Base-by-base conservation (phyloP, 2,329 filamentous ascomycete genomes). In the Gremmenia infestans region DNA sequence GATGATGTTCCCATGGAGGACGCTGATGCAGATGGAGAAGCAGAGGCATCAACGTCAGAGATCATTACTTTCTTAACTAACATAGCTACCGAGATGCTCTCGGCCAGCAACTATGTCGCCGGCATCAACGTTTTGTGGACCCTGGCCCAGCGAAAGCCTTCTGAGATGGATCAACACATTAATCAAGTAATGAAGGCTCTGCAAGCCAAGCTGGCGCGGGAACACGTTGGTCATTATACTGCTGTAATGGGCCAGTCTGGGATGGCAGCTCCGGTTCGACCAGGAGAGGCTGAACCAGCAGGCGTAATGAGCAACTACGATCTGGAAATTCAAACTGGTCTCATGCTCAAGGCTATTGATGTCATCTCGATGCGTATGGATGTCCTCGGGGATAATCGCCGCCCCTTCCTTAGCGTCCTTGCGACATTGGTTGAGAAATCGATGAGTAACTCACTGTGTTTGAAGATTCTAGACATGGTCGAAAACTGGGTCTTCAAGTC, bases 351-450 rank as follows among this genome's bases (percentile, higher is more conserved):
- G 74, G 90, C 92, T 9, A 92, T 99, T 59, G 92, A 97, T 67
- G 86, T 97, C 56, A 89, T 96, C 22, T 90, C 94, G 1, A 81
- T 91, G 61, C 86, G 94, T 45, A 97, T 99, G 86, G 92, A 94
- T 65, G 87, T 88, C 39, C 81, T 99, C 12, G 91, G 91, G 1
- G 94, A 99, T 64, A 91, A 93, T 68, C 81, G 94, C 45, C 81
- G 95, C 47, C 93, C 94, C 0, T 99, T 97, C 76, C 81, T 99
- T 1, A 97, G 92, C 68, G 93, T 97, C 4, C 78, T 99, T 36
- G 94, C 94, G 4, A 94, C 92, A 17, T 79, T 99, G 22, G 93
- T 99, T 3, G 94, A 99, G 72, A 94, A 96, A 69, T 97, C 94
- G 0, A 82, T 89, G 72, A 94, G 93, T 68, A 87, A 87, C 56